phyloP scores from a whole-genome alignment of 2,329 filamentous ascomycete genomes.

The Aspergillus awamori region DNA sequence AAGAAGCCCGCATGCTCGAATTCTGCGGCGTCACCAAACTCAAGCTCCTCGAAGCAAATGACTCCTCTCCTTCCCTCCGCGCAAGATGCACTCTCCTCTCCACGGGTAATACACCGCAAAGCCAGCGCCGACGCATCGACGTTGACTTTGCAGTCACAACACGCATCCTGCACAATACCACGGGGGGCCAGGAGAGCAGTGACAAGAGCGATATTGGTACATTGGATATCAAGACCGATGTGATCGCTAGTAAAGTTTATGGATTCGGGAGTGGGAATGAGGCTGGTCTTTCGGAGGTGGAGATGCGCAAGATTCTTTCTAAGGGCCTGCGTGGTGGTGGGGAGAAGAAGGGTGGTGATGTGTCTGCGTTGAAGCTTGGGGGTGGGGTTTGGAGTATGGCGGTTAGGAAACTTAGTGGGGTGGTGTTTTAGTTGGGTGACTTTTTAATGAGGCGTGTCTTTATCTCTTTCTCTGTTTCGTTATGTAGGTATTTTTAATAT shows the following conservation, averaged over 20 bases:
- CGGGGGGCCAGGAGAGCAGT: constrained; percentile 12
- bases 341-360: constrained; percentile 3
- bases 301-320: constrained; percentile 41
- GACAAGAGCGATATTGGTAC: constrained; percentile 23
- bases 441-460: no score
- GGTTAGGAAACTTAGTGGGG: constrained; percentile 39
- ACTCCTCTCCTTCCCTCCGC: constrained; percentile 32
- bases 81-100: constrained; percentile 44
- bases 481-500: neutral
- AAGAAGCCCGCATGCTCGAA: constrained; percentile 49
- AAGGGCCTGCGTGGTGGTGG: constrained; percentile 25
- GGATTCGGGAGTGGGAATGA: constrained; percentile 38
- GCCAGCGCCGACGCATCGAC: constrained; percentile 32
- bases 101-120: constrained; percentile 14
- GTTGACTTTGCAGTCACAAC: constrained; percentile 45
- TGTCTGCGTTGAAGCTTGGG: constrained; percentile 33
- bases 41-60: constrained; percentile 32
- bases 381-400: constrained; percentile 45
- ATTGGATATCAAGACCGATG: constrained; percentile 43
- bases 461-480: neutral
- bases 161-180: constrained; percentile 21
- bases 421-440: constrained; percentile 33
- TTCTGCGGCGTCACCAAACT: constrained; percentile 50
- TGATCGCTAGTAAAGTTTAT: constrained; percentile 45
- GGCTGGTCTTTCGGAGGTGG: constrained; percentile 35